These are phyloP conservation scores for Pichia sporocuriosa DNA, from an alignment of 805 yeast genomes.

Conservation along the genomic window DNA sequence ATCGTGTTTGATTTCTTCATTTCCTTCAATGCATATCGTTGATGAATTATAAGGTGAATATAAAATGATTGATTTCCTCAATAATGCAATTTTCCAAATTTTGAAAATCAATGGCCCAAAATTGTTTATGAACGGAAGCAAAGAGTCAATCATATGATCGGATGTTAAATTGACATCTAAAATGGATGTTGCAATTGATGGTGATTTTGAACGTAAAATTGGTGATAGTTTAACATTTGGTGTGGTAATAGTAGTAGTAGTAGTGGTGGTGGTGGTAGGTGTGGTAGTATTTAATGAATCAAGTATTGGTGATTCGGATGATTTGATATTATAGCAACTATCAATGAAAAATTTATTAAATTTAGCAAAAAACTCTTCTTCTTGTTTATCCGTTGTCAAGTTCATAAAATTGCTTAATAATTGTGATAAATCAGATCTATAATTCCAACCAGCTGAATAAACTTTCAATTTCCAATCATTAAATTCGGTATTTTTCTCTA, in stretches of 20 bases:
- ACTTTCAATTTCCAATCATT: constrained; percentile 35
- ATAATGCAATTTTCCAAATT: constrained; percentile 55
- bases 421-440: constrained; percentile 30
- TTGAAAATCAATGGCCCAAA: constrained; percentile 63
- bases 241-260: too few species aligned
- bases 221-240: too few species aligned
- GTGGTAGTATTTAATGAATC: too few species aligned
- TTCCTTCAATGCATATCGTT: constrained; percentile 15
- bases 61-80: constrained; percentile 50
- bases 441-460: constrained; percentile 39
- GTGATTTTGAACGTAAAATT: constrained; percentile 2
- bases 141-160: constrained; percentile 40
- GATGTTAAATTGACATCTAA: constrained; percentile 17
- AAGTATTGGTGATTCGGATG: not conserved
- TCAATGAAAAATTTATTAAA: constrained; percentile 1
- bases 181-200: constrained; percentile 17
- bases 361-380: constrained; percentile 8
- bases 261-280: too few species aligned
- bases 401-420: constrained; percentile 27
- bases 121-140: constrained; percentile 39
- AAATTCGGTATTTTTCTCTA: constrained; percentile 9
- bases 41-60: constrained; percentile 26
- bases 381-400: constrained; percentile 16
- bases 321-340: constrained; percentile 5
- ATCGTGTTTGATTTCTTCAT: constrained; percentile 5